Evolutionary conservation across 352 stramenopile genomes (phyloP).

Genomic region (Phytophthora quininea): DNA sequence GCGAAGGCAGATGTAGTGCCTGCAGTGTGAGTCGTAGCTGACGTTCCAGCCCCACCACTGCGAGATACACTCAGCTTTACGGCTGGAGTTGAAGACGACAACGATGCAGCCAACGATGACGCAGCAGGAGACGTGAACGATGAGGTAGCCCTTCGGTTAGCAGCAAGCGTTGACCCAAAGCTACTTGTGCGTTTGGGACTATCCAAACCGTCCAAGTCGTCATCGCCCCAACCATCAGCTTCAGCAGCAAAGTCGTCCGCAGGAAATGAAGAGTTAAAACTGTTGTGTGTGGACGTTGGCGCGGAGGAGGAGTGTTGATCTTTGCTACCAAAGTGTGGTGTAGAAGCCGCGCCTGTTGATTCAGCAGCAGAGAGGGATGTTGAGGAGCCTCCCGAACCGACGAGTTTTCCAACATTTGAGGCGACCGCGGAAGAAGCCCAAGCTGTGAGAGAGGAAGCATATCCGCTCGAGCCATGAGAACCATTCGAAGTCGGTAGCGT

Average conservation of each 20-base stretch:
- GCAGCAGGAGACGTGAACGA: constrained; percentile 33
- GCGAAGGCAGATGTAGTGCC: constrained; percentile 28
- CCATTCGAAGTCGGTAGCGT: constrained; percentile 25
- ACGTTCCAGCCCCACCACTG: constrained; percentile 1
- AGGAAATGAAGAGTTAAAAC: constrained; percentile 44
- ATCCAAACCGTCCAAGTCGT: constrained; percentile 59
- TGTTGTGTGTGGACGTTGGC: constrained; percentile 31
- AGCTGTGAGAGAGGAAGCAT: constrained; percentile 72
- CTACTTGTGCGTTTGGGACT: constrained; percentile 41
- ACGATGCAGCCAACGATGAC: constrained; percentile 32
- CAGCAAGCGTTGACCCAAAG: constrained; percentile 38
- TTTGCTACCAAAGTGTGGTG: constrained; percentile 26
- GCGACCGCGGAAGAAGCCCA: constrained; percentile 74
- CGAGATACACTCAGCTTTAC: constrained; percentile 65
- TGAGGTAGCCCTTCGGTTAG: constrained; percentile 23
- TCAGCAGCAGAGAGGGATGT: constrained; percentile 25
- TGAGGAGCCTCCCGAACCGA: constrained; percentile 44
- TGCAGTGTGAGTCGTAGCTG: constrained; percentile 15
- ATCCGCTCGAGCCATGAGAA: constrained; percentile 46
- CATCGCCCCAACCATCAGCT: constrained; percentile 68
- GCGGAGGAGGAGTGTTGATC: constrained; percentile 21
- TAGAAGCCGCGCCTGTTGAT: constrained; percentile 25
- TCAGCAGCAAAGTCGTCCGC: constrained; percentile 52
- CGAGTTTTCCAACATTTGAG: constrained; percentile 74
- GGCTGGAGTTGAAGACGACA: constrained; percentile 47